Evolutionary conservation across 805 yeast genomes (phyloP).

Genomic region (Lipomyces japonicus): DNA sequence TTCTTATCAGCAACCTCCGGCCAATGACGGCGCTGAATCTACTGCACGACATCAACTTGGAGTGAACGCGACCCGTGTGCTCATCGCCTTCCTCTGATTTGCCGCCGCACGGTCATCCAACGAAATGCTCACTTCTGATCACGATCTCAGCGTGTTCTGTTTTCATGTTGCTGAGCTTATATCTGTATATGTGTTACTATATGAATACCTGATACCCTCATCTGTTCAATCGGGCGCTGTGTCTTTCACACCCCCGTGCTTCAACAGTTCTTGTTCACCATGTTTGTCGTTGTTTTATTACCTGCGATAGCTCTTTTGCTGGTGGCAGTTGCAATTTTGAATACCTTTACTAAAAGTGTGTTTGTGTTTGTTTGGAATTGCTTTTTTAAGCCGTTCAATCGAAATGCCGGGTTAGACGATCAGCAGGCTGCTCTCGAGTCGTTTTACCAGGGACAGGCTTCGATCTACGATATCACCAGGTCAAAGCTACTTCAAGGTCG

Average conservation of each 20-base stretch:
- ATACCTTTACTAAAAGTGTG: conserved; percentile 12
- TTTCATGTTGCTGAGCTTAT: too few relatives aligned
- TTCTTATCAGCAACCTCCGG: too few relatives aligned
- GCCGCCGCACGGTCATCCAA: neutral
- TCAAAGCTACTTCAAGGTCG: conserved; percentile 65
- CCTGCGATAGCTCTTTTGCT: conserved; percentile 8
- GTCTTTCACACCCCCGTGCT: too few relatives aligned
- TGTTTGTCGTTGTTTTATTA: neutral
- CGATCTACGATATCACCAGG: conserved; percentile 71
- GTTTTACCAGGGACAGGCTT: conserved; percentile 74
- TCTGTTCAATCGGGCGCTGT: too few relatives aligned
- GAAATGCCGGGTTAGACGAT: conserved; percentile 37
- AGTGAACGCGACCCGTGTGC: neutral
- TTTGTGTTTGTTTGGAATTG: conserved; percentile 47
- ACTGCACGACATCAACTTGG: too few relatives aligned
- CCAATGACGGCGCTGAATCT: too few relatives aligned
- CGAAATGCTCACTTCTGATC: neutral
- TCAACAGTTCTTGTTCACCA: too few relatives aligned
- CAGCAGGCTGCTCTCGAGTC: conserved; percentile 64
- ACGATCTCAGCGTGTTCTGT: too few relatives aligned
- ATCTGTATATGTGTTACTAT: too few relatives aligned
- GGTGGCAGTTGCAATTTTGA: conserved; percentile 11
- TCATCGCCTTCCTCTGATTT: neutral
- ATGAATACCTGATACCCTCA: too few relatives aligned
- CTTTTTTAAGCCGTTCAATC: conserved; percentile 55